Evolutionary conservation across 148 eudicot species (phyloP), one percentile per base, ranked within the genome.

Genomic region (Polygonum maritimum): DNA sequence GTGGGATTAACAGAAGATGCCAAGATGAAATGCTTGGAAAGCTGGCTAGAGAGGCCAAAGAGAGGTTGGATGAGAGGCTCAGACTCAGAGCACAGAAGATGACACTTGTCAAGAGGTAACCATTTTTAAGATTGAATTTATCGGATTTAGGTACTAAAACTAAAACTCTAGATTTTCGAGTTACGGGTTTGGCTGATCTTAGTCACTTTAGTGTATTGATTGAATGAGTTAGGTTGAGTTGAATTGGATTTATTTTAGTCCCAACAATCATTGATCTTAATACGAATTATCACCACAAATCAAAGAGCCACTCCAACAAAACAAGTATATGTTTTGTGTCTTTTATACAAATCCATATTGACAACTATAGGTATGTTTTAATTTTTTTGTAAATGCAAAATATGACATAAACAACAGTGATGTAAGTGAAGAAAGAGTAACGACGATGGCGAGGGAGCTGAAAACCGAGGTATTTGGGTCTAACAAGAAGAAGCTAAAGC

Each of bases 31-130:
- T 82, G 84, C 85, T 88, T 2, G 87, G 83, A 19, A 81, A 54
- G 13, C 74, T 69, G 31, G 91, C 89, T 18, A 84, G 89, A 78
- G 86, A 86, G 83, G 91, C 91, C 71, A 88, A 83, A 76, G 85
- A 81, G 71, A 86, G 91, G 76, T 71, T 88, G 21, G 86, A 86
- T 78, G 86, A 77, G 82, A 88, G 83, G 78, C 81, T 88, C 38
- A 86, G 82, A 73, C 81, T 88, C 38, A 86, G 82, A 73, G 40
- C 86, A 19, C 79, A 54, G 8, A 40, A 78, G 75, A 82, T 77
- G 81, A 71, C 83, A 15, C 76, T 79, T 3, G 70, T 45, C 48
- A 80, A 81, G 41, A 80, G 86, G 90, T 83, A 54, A 47, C 13
- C 2, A 16, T 5, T 36, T 11, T 36, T 33, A 11, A 21, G 11